A percentile compares a stretch with the other conserved stretches of the same genome.
These are phyloP conservation scores for Candida berthetii DNA, from an alignment of 805 yeast genomes.

Conservation along the genomic window DNA sequence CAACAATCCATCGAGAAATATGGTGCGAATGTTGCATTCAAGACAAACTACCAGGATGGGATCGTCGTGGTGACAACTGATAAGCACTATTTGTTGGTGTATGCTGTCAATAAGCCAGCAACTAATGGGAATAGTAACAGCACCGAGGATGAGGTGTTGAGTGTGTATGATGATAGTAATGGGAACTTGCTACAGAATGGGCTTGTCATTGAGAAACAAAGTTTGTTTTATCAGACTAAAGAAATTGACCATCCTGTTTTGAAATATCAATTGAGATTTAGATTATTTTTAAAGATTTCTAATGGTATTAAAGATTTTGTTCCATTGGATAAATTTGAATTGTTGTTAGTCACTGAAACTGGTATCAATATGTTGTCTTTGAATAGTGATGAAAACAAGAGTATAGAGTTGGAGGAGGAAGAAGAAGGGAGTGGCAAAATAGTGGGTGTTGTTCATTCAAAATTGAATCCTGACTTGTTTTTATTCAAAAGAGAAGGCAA, in stretches of 20 bases:
- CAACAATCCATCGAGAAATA: slow-evolving; percentile 27
- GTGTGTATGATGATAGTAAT: slow-evolving; percentile 8
- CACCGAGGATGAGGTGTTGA: slow-evolving; percentile 14
- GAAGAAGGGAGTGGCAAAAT: slow-evolving; percentile 2
- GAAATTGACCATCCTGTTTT: slow-evolving; percentile 16
- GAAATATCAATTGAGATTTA: slow-evolving; percentile 18
- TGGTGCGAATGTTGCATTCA: slow-evolving; percentile 27
- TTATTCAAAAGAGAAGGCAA: slow-evolving; percentile 1
- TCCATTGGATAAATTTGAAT: slow-evolving; percentile 9
- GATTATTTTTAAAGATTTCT: slow-evolving; percentile 19
- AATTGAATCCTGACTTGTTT: slow-evolving; percentile 1
- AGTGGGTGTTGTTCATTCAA: not conserved
- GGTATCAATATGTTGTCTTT: slow-evolving; percentile 14
- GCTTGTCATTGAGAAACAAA: slow-evolving; percentile 9
- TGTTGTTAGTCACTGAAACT: slow-evolving; percentile 10
- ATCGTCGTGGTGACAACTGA: slow-evolving; percentile 28
- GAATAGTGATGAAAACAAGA: slow-evolving; percentile 6
- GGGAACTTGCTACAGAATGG: slow-evolving; percentile 20
- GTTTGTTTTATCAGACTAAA: slow-evolving; percentile 8
- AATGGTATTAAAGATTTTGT: slow-evolving; percentile 15
- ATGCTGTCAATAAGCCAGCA: slow-evolving; percentile 16
- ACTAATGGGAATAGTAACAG: slow-evolving; percentile 1
- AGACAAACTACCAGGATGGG: slow-evolving; percentile 19
- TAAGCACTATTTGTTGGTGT: slow-evolving; percentile 28
- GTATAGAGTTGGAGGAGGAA: slow-evolving; percentile 2